Evolutionary conservation across 2,329 filamentous ascomycete genomes (phyloP), one percentile per base, ranked within the genome.

Genomic region (Alternaria sp.): DNA sequence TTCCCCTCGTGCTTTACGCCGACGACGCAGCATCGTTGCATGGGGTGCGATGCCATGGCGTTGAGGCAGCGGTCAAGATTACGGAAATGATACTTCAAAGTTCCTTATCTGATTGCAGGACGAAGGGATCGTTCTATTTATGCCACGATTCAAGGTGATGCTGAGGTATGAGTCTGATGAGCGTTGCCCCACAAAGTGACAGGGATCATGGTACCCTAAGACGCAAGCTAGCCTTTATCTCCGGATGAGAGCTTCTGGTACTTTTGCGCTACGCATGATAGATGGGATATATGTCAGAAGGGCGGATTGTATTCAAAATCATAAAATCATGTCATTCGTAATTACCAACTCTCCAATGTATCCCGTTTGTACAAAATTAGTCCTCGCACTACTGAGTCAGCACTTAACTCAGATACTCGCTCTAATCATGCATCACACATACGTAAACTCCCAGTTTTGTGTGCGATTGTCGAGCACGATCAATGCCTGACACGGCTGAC

Each of bases 1-100:
- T 74, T 79, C 57, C 84, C 85, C 68, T 85, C 79, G 65, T 86
- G 85, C 74, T 82, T 84, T 72, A 86, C 72, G 78, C 82, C 83
- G 56, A 78, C 64, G 62, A 79, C 73, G 67, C 83, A 85, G 78
- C 83, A 85, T 49, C 77, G 67, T 58, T 73, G 78, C 44, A 82
- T 81, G n/a, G 82, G 79, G 66, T 85, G 78, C 42, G 84, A 86
- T 22, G 84, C 78, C 84, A 86, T 86, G 54, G n/a, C 57, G 38
- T 18, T 39, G n/a, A 39, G 7, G n/a, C 3, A 39, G 38, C 8
- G 4, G 7, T 8, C 34, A n/a, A n/a, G 34, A n/a, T 18, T 9
- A 38, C 34, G 2, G 34, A n/a, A 8, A n/a, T n/a, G 14, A 8
- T 8, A 8, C 34, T n/a, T 16, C 8, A 3, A 4, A 38, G 16